These are phyloP conservation scores for Mycosarcoma mackinlayi DNA, from an alignment of 1,284 basidiomycete species.

Conservation along the genomic window DNA sequence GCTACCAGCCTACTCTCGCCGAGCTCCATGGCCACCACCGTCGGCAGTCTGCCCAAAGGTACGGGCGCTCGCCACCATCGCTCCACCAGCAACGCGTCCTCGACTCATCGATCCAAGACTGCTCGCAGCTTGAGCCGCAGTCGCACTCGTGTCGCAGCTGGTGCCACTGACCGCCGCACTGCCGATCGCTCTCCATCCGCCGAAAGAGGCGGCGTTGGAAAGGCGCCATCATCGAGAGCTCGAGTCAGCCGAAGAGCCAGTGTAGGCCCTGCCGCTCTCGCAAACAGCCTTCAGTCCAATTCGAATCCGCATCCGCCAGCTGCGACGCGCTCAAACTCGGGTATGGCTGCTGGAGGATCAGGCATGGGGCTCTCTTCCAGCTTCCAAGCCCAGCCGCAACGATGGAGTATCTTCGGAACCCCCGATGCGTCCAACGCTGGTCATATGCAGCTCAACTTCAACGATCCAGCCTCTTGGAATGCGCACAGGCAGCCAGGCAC, in stretches of 20 bases:
- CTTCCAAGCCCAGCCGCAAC: slow-evolving; percentile 40
- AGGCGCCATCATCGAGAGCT: slow-evolving; percentile 49
- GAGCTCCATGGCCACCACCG: slow-evolving; percentile 41
- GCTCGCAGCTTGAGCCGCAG: slow-evolving; percentile 45
- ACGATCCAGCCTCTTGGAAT: slow-evolving; percentile 20
- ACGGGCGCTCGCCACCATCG: slow-evolving; percentile 31
- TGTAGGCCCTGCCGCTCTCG: slow-evolving; percentile 52
- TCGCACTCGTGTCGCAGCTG: slow-evolving; percentile 25
- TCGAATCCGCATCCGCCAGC: slow-evolving; percentile 8
- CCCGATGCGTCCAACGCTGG: slow-evolving; percentile 18
- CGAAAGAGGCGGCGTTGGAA: slow-evolving; percentile 50
- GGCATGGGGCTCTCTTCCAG: slow-evolving; percentile 29
- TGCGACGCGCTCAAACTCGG: slow-evolving; percentile 14
- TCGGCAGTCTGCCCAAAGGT: slow-evolving; percentile 38
- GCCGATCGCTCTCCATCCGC: slow-evolving; percentile 50
- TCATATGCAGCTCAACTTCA: slow-evolving; percentile 36
- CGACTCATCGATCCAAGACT: slow-evolving; percentile 35
- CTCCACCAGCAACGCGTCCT: slow-evolving; percentile 43
- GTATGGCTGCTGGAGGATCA: slow-evolving; percentile 5
- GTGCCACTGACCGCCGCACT: slow-evolving; percentile 21
- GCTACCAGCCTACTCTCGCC: slow-evolving; percentile 51
- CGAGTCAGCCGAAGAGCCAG: slow-evolving; percentile 41
- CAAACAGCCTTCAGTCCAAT: slow-evolving; percentile 10
- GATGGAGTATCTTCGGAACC: slow-evolving; percentile 44
- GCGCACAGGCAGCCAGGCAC: slow-evolving; percentile 16